phyloP scores from a whole-genome alignment of 1,284 basidiomycete species.

The Boletus calvinii region DNA sequence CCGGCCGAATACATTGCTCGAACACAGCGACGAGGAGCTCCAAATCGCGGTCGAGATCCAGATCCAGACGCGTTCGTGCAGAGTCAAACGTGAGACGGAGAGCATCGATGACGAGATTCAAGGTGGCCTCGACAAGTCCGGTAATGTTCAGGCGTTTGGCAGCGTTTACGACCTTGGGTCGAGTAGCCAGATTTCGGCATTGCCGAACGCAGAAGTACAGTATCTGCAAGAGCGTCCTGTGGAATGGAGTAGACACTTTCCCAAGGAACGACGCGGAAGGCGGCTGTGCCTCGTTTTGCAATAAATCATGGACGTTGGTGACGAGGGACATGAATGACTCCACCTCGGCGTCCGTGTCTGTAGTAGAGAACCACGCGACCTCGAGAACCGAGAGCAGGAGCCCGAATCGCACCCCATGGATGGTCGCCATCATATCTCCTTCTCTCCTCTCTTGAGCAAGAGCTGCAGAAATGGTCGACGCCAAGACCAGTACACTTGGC shows the following conservation, averaged over 20 bases:
- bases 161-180: constrained; percentile 53
- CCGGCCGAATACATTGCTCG: constrained; percentile 69
- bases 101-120: constrained; percentile 67
- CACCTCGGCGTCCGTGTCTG: constrained; percentile 56
- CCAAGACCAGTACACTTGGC: constrained; percentile 56
- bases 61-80: constrained; percentile 54
- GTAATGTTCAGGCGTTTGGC: constrained; percentile 60
- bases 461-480: constrained; percentile 61
- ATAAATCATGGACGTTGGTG: constrained; percentile 60
- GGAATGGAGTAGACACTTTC: constrained; percentile 67
- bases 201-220: constrained; percentile 76
- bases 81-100: constrained; percentile 69
- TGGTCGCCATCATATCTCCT: constrained; percentile 83
- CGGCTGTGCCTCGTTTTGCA: constrained; percentile 73
- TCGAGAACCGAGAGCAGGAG: constrained; percentile 78
- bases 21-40: constrained; percentile 81
- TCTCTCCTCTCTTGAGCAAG: constrained; percentile 70
- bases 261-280: constrained; percentile 76
- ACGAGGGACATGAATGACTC: constrained; percentile 63
- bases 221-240: constrained; percentile 77
- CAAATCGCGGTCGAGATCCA: constrained; percentile 76
- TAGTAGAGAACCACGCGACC: constrained; percentile 70
- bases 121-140: constrained; percentile 59
- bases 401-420: constrained; percentile 75
- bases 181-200: constrained; percentile 48